Conservation (phyloP, 2,329 filamentous ascomycete genomes). For the Aureobasidium namibiae region DNA sequence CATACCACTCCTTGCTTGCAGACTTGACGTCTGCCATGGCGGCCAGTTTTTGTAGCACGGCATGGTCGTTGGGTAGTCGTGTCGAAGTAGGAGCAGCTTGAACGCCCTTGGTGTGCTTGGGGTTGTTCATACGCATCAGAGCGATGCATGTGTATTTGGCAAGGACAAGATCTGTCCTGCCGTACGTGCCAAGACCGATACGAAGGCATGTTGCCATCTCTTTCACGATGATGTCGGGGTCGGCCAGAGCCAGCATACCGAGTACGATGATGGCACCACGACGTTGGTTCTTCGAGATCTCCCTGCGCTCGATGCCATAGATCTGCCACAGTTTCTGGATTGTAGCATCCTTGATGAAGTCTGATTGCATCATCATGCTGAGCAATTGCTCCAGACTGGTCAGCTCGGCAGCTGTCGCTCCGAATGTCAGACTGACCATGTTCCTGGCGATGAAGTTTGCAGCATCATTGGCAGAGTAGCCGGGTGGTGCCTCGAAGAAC, state of each 20-base stretch:
- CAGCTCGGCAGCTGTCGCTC: conserved; percentile 85
- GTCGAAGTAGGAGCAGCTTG: conserved; percentile 53
- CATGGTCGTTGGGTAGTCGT: conserved; percentile 84
- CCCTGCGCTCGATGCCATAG: conserved; percentile 85
- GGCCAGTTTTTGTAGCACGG: conserved; percentile 71
- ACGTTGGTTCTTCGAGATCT: conserved; percentile 85
- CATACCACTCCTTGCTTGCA: conserved; percentile 87
- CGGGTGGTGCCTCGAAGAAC: conserved; percentile 90
- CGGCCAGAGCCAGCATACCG: conserved; percentile 90
- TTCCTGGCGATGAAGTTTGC: conserved; percentile 95
- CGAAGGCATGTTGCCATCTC: conserved; percentile 93
- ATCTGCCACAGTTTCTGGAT: conserved; percentile 95
- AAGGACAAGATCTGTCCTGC: conserved; percentile 73
- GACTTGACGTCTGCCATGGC: conserved; percentile 78
- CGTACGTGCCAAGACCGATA: conserved; percentile 75
- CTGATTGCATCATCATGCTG: conserved; percentile 94
- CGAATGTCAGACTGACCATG: conserved; percentile 98
- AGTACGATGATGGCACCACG: conserved; percentile 92
- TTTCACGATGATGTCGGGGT: conserved; percentile 83
- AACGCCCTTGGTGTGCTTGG: conserved; percentile 68
- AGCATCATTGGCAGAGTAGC: conserved; percentile 78
- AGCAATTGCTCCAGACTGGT: conserved; percentile 92
- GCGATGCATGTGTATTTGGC: conserved; percentile 96
- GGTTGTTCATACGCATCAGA: conserved; percentile 80
- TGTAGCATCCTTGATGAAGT: conserved; percentile 76